A percentile compares a stretch with the other conserved stretches of the same genome.
These are phyloP conservation scores for Heliamphora ciliata DNA, from an alignment of 179 eudicot species.

Conservation along the genomic window DNA sequence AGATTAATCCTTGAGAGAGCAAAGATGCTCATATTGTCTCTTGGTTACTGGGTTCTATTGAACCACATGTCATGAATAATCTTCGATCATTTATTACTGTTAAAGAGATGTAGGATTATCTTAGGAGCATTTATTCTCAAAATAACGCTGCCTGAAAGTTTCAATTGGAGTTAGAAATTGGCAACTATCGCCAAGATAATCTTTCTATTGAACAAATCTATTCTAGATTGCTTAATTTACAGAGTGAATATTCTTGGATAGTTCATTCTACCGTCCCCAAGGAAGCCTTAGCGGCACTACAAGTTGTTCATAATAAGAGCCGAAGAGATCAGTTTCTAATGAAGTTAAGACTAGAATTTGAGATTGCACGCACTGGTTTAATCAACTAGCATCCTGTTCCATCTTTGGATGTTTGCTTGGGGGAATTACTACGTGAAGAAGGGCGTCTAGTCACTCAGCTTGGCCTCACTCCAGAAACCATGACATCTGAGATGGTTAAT, in stretches of 20 bases:
- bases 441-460: not conserved
- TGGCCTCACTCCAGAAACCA: not conserved
- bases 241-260: not conserved
- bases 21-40: not conserved
- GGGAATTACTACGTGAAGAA: constrained; percentile 3
- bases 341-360: constrained; percentile 11
- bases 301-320: not conserved
- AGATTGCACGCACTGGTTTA: not conserved
- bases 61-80: not conserved
- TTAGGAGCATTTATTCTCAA: not conserved
- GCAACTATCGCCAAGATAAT: not conserved
- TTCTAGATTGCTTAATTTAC: not conserved
- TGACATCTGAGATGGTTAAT: not conserved
- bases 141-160: not conserved
- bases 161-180: constrained; percentile 5
- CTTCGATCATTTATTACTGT: not conserved
- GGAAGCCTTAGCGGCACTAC: not conserved
- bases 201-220: constrained; percentile 2
- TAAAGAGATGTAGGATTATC: not conserved
- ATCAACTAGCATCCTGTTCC: not conserved
- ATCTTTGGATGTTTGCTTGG: not conserved
- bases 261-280: not conserved
- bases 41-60: not conserved
- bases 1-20: not conserved
- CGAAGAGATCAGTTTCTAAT: not conserved